Conservation (phyloP, 768 basidiomycete genomes). For the Tulasnella sp. region DNA sequence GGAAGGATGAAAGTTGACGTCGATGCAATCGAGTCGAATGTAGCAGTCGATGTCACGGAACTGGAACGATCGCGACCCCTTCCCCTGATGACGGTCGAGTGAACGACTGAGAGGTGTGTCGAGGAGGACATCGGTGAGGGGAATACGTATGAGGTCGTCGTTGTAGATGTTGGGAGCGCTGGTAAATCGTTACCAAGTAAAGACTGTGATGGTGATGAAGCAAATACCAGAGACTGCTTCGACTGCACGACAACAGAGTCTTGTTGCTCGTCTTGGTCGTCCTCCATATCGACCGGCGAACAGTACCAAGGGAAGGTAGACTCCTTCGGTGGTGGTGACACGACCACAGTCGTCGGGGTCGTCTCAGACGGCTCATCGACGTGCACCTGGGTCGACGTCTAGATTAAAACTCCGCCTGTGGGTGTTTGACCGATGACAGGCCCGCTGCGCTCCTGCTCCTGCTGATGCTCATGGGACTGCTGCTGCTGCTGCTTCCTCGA, state of each 20-base stretch:
- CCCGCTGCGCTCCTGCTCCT: too few species aligned
- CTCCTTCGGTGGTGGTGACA: too few species aligned
- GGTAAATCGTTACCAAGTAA: neutral
- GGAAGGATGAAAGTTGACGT: neutral
- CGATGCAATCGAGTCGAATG: neutral
- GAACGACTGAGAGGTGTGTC: neutral
- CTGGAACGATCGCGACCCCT: neutral
- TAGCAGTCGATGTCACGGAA: neutral
- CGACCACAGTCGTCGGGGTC: neutral
- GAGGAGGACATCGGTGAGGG: neutral
- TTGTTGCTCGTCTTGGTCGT: neutral
- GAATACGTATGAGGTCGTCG: neutral
- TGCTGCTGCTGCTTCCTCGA: neutral
- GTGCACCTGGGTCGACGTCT: constrained; percentile 1
- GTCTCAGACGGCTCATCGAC: neutral
- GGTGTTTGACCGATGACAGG: neutral
- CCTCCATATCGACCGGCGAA: neutral
- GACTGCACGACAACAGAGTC: neutral
- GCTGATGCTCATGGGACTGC: neutral
- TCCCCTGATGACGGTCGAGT: neutral
- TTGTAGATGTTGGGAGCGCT: neutral
- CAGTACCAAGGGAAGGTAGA: too few species aligned
- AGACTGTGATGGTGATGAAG: too few species aligned
- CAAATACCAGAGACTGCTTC: neutral
- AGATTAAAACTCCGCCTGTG: constrained; percentile 5